Base-by-base conservation (phyloP, 129 eudicot species). In the Pittosporum tobira region DNA sequence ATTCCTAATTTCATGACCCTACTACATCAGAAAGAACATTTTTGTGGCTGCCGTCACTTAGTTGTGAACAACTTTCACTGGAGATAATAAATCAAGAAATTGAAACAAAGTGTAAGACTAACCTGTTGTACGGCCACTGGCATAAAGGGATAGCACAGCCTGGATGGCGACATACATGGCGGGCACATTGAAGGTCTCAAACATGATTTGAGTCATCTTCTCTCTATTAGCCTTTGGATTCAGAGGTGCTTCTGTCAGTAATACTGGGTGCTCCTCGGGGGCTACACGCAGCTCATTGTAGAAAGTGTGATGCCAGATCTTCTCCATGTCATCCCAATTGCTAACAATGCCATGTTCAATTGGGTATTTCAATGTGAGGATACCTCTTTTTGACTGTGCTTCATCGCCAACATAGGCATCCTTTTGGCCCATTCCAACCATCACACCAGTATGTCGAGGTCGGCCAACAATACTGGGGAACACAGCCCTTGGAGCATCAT, bases 321-420 rank as follows among this genome's bases (percentile, higher is more conserved):
- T 80, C 67, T 75, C 87, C 87, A 80, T 80, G 42, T 80, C 87
- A 36, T 80, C 87, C 87, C 87, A 80, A 45, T 80, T 80, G 64
- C 72, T 80, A 29, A 80, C 86, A 31, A 80, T 80, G 10, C 82
- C 87, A 20, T 80, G 82, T 52, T 75, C 87, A 46, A 80, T 80
- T 50, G 81, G 85, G 63, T 79, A 79, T 50, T 79, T 79, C 48
- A 79, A 27, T 11, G 75, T 62, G 23, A 79, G 59, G 51, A 80
- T 80, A 65, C 84, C 84, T 22, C 84, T 51, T 50, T 78, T 78
- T 14, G 76, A 78, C 59, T 78, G 84, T 16, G 84, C 84, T 67
- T 78, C 84, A 13, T 78, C 79, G 4, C 84, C 84, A n/a, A 77
- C 75, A 73, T 77, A 77, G 44, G 83, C 78, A 56, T 77, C 79